Conservation (phyloP, 2,329 filamentous ascomycete species). For the Aspergillus luchuensis region DNA sequence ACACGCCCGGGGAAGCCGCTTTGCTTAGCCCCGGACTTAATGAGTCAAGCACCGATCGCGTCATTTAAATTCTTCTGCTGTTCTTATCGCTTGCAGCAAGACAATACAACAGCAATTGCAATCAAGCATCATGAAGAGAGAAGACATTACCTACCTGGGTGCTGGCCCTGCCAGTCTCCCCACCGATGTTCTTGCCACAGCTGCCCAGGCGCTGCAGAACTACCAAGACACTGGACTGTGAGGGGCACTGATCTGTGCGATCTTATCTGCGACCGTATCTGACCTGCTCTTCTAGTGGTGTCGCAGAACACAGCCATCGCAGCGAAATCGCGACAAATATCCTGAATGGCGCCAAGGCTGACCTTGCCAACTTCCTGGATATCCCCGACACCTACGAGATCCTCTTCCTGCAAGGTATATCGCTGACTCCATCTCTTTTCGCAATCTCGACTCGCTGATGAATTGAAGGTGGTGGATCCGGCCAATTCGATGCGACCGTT, state of each 20-base stretch:
- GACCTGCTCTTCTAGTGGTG: conserved; percentile 49
- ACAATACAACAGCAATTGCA: not conserved
- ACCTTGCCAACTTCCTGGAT: conserved; percentile 72
- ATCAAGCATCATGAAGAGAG: conserved; percentile 59
- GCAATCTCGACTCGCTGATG: not conserved
- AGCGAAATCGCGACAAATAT: conserved; percentile 77
- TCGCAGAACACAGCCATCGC: conserved; percentile 89
- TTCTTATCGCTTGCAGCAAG: not conserved
- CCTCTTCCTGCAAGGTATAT: conserved; percentile 67
- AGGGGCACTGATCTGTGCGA: conserved; percentile 10
- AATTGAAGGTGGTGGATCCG: conserved; percentile 72
- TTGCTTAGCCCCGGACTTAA: not conserved
- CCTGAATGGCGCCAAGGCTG: conserved; percentile 74
- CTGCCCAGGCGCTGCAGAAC: conserved; percentile 76
- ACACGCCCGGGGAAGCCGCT: not conserved
- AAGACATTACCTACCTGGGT: conserved; percentile 82
- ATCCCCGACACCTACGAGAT: conserved; percentile 86
- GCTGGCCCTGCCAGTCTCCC: conserved; percentile 88
- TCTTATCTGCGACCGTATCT: conserved; percentile 2
- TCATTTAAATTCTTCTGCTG: conserved; percentile 6
- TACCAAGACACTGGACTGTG: conserved; percentile 74
- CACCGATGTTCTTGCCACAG: conserved; percentile 75
- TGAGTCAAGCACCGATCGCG: conserved; percentile 4
- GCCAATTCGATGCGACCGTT: conserved; percentile 79
- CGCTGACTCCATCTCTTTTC: not conserved